These are phyloP conservation scores for Willaertia magna DNA, from an alignment of 208 protist species.

Conservation along the genomic window DNA sequence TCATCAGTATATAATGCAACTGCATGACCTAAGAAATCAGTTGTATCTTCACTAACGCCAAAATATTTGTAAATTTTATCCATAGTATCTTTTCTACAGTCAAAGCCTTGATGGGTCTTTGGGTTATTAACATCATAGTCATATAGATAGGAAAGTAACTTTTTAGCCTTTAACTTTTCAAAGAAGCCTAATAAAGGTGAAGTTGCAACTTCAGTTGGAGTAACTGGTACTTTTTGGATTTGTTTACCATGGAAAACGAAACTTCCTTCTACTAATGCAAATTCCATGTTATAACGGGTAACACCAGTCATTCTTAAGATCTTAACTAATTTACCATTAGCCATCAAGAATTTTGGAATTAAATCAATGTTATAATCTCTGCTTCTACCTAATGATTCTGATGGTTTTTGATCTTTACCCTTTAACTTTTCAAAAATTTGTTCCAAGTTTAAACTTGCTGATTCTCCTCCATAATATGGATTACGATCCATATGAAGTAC, in stretches of 20 bases:
- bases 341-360: constrained; percentile 99
- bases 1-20: constrained; percentile 68
- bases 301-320: constrained; percentile 93
- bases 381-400: constrained; percentile 59
- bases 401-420: constrained; percentile 52
- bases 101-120: constrained; percentile 65
- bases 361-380: constrained; percentile 98
- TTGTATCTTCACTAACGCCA: constrained; percentile 74
- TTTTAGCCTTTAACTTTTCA: constrained; percentile 85
- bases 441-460: constrained; percentile 92
- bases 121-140: constrained; percentile 65
- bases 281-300: constrained; percentile 95
- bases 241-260: constrained; percentile 88
- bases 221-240: constrained; percentile 86
- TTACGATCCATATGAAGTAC: constrained; percentile 99
- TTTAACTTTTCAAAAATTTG: constrained; percentile 88
- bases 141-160: constrained; percentile 78
- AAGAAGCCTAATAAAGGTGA: constrained; percentile 93
- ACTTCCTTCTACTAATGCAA: constrained; percentile 89
- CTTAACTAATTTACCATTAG: constrained; percentile 84
- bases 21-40: constrained; percentile 96
- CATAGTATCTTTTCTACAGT: constrained; percentile 49
- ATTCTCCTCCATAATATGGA: constrained; percentile 98
- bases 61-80: constrained; percentile 85
- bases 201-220: constrained; percentile 80